These are phyloP conservation scores for Zygnema circumcarinatum DNA, from an alignment of 139 green algal species.

Conservation along the genomic window DNA sequence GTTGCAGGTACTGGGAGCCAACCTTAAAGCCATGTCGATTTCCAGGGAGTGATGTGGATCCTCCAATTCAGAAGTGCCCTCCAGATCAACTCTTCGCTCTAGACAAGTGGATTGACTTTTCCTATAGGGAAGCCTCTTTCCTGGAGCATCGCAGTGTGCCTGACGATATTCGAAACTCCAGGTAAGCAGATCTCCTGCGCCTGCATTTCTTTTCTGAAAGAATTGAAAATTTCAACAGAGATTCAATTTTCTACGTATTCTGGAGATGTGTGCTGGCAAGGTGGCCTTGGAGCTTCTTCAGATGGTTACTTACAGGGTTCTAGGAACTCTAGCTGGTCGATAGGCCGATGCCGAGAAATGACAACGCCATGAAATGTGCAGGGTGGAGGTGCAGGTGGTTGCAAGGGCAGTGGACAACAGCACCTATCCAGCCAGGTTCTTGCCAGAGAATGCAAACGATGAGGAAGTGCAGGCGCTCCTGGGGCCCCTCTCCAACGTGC, in stretches of 20 bases:
- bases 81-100: constrained; percentile 7
- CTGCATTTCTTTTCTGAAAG: neutral
- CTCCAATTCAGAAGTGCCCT: constrained; percentile 13
- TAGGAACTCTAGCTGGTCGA: neutral
- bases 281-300: neutral
- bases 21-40: neutral
- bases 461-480: neutral
- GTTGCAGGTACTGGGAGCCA: constrained; percentile 11
- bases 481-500: neutral
- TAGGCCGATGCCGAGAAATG: neutral
- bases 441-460: neutral
- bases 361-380: too few species aligned
- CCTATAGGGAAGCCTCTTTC: constrained; percentile 9
- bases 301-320: neutral
- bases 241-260: too few species aligned
- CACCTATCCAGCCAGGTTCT: neutral
- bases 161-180: neutral
- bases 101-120: neutral
- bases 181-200: neutral
- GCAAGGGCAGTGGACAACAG: neutral
- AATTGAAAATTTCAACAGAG: too few species aligned
- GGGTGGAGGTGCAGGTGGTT: constrained; percentile 6
- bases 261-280: neutral
- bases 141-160: constrained; percentile 15
- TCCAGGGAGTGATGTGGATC: constrained; percentile 24